A percentile compares a stretch with the other conserved stretches of the same genome.
phyloP scores from a whole-genome alignment of 2,329 filamentous ascomycete genomes.

The Trichoderma atrobrunneum region DNA sequence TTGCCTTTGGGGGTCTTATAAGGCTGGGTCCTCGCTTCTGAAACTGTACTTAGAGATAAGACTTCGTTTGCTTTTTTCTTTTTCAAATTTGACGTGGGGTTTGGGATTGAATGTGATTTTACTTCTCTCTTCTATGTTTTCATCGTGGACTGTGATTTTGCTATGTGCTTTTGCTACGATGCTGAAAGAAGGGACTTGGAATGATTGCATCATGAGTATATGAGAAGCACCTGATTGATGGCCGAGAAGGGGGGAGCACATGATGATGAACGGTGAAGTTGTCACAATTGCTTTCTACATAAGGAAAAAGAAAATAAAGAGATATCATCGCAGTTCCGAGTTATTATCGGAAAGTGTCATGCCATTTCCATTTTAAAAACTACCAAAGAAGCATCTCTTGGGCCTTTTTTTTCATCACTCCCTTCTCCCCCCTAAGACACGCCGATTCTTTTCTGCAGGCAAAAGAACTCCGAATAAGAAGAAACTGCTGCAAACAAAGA shows the following conservation, averaged over 20 bases:
- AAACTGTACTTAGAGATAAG: conserved; percentile 8
- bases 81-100: neutral
- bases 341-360: conserved; percentile 25
- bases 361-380: conserved; percentile 27
- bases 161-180: neutral
- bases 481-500: conserved; percentile 21
- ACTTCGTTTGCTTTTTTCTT: neutral
- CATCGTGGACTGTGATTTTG: neutral
- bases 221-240: neutral
- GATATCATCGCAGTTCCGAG: conserved; percentile 7
- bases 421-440: neutral
- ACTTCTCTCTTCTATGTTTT: neutral
- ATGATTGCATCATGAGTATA: neutral
- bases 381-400: conserved; percentile 20
- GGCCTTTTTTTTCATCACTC: conserved; percentile 1
- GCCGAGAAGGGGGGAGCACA: neutral
- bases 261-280: neutral
- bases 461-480: neutral
- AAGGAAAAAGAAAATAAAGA: conserved; percentile 2
- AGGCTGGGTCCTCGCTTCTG: neutral
- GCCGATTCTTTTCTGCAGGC: neutral
- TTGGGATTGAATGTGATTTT: neutral
- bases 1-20: neutral
- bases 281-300: conserved; percentile 20
- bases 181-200: neutral